Base-by-base conservation (phyloP, 169 alveolate species). In the Cryptosporidium meleagridis region DNA sequence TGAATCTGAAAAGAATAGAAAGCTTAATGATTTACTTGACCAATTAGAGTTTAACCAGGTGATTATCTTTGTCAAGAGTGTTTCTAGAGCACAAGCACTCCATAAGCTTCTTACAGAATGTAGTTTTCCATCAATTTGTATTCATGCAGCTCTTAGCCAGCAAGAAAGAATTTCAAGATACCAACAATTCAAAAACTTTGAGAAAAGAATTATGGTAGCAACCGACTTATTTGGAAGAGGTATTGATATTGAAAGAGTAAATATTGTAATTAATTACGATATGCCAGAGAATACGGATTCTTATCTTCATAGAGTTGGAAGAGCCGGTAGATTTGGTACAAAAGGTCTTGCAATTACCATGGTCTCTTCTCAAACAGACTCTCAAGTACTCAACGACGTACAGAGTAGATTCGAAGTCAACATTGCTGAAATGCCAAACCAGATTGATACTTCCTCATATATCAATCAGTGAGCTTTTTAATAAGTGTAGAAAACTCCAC, bases 251-350 rank as follows among this genome's bases (percentile, higher is more conserved):
- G 99, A 98, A 91, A 97, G 99, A 84, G 99, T 99, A 85, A 99
- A 99, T 92, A 98, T 98, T 68, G 99, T 99, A 41, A 97, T 99
- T 94, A 99, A 99, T 97, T 98, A 97, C 95, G 99, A 98, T 95
- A 97, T 97, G 99, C 99, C 99, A 35, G 97, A 95, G 72, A 95
- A 94, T 75, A 93, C 97, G 48, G 98, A 95, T 85, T 94, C 96
- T 16, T 95, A 96, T 86, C 92, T 95, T 45, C 97, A 95, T 86
- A 80, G 98, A 62, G 97, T 99, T 53, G 99, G 99, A 72, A 97
- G 99, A 87, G 99, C 99, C 21, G 99, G 99, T 44, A 96, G 99
- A 93, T 98, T 98, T 96, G 99, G 99, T 39, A 98, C 99, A 18
- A 98, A 98, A 93, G 99, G 99, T 26, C 94, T 98, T 55, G 99